Base-by-base conservation (phyloP, 306 rosid genomes). In the Lathyrus sativus region DNA sequence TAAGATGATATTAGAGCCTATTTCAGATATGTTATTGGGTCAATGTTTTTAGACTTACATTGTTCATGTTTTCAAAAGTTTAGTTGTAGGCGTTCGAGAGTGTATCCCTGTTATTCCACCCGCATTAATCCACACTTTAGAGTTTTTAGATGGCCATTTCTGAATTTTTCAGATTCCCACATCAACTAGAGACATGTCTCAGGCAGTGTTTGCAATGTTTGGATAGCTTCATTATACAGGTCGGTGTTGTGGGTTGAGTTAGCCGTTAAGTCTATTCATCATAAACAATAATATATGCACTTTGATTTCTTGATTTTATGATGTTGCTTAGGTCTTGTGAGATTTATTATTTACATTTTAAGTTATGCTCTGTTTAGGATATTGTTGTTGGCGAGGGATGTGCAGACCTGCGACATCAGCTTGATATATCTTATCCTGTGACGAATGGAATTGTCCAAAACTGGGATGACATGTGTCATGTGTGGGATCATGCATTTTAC, bases 391-490 rank as follows among this genome's bases (percentile, higher is more conserved):
- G 97, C 8, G 98, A 85, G 73, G 82, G 87, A 53, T 93, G 98
- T 48, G 97, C 97, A 5, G 97, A 93, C 66, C 75, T 90, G 68
- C 87, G 96, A 44, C 97, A 93, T 82, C 98, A 93, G 65, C 85
- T 93, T 58, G 98, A 93, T 87, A 83, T 93, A 79, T 85, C 92
- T 53, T 90, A 90, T 75, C 98, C 98, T 29, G 98, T 93, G 38
- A 87, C 81, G 79, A 93, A 93, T 11, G 98, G 98, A 22, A 90
- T 93, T 3, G 96, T 93, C 67, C 98, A 93, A 72, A 93, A 93
- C 74, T 93, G 98, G 98, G 98, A 93, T 59, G 98, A 93, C 60
- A 93, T 93, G 95, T 74, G 89, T 62, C 97, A 93, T 76, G 89
- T 93, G 39, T 93, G 98, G 98, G 98, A 93, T 82, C 97, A 93